Evolutionary conservation across 768 basidiomycete genomes (phyloP), one percentile per base, ranked within the genome.

Genomic region (Termitomyces sp.): DNA sequence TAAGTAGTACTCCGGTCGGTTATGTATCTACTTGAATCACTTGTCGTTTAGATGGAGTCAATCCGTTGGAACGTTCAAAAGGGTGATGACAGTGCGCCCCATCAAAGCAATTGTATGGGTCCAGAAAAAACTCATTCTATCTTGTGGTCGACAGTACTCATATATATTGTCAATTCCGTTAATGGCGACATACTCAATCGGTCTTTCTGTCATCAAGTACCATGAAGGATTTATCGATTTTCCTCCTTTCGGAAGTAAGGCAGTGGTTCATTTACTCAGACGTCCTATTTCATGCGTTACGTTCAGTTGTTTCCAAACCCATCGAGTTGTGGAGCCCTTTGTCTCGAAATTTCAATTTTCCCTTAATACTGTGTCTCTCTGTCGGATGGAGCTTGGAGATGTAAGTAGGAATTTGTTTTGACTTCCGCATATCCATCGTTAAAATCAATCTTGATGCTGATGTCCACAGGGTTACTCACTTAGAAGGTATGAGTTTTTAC

Each of bases 401-500:
- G 91, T 91, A 71, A 62, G 86, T 61, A 9, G 9, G 10, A 47
- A 53, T 4, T 40, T 54, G 18, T 6, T 41, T 44, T 10, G n/a
- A 14, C 26, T 1, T 5, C 2, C 38, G 38, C 41, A 23, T 23
- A 33, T 20, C 18, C 32, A 2, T 50, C 16, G 33, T 47, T 30
- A 18, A 43, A 33, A 53, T 44, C 49, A 33, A 55, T 48, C 49
- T 46, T 43, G 48, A 49, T 35, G 36, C 26, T 28, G 30, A 55
- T 52, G 13, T 55, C 38, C 52, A 16, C 48, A 92, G 89, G 77
- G 81, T 91, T 7, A 87, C 89, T 0, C 91, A 92, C 70, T 70
- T 92, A 64, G 89, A 92, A 84, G 89, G 89, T 88, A 63, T 48
- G 20, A n/a, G n/a, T n/a, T n/a, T n/a, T n/a, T n/a, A n/a, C n/a